A percentile compares a stretch with the other conserved stretches of the same genome.
Conservation (phyloP, 805 yeast species). For the Candida boidinii region DNA sequence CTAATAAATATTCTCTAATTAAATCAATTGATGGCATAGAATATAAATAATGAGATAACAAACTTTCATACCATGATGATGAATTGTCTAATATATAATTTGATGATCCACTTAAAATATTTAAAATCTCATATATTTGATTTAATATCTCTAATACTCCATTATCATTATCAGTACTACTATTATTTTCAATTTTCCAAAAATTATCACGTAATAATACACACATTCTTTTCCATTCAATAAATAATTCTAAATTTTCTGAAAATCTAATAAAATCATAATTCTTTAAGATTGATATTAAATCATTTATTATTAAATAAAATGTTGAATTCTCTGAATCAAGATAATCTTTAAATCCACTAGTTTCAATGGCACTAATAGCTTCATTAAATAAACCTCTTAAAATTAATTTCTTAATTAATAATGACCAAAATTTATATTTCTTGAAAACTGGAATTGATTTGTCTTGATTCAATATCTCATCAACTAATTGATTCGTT, state of each 20-base stretch:
- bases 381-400: constrained; percentile 60
- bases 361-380: constrained; percentile 33
- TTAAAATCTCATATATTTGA: constrained; percentile 32
- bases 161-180: too few species aligned
- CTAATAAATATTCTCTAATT: constrained; percentile 30
- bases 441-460: constrained; percentile 33
- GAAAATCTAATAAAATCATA: constrained; percentile 28
- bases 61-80: constrained; percentile 61
- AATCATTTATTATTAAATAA: constrained; percentile 30
- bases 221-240: constrained; percentile 41
- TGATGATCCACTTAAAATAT: constrained; percentile 38
- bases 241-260: constrained; percentile 31
- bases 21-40: constrained; percentile 47
- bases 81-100: constrained; percentile 42
- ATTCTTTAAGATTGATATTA: constrained; percentile 28
- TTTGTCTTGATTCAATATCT: constrained; percentile 30
- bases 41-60: constrained; percentile 32
- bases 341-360: constrained; percentile 32
- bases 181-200: constrained; percentile 14
- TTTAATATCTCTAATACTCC: constrained; percentile 23
- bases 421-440: constrained; percentile 53
- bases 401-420: constrained; percentile 43
- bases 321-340: constrained; percentile 22
- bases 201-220: constrained; percentile 41
- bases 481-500: constrained; percentile 38